Percentiles rank a stretch among this genome's conserved stretches.
These are phyloP conservation scores for Aspergillus asperescens DNA, from an alignment of 495 filamentous ascomycete species.

Conservation along the genomic window DNA sequence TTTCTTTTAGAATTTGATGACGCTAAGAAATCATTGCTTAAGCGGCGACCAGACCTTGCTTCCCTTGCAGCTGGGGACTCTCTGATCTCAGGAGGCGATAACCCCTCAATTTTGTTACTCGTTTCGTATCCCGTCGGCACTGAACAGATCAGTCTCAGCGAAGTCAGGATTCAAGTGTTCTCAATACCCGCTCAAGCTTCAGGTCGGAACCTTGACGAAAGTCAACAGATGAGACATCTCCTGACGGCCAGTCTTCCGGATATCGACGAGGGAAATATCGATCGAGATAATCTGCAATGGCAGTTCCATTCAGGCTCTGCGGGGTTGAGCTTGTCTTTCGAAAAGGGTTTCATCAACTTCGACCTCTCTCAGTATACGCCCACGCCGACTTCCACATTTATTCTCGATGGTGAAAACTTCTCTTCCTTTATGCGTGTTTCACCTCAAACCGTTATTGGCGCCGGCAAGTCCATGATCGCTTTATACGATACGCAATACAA, in stretches of 20 bases:
- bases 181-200: slow-evolving; percentile 29
- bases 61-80: slow-evolving; percentile 36
- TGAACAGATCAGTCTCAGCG: slow-evolving; percentile 25
- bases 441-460: slow-evolving; percentile 41
- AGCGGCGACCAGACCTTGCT: slow-evolving; percentile 39
- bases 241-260: slow-evolving; percentile 35
- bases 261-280: slow-evolving; percentile 24
- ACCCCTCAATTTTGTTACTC: slow-evolving; percentile 38
- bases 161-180: slow-evolving; percentile 42
- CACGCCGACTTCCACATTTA: slow-evolving; percentile 37
- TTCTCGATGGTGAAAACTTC: slow-evolving; percentile 36
- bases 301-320: slow-evolving; percentile 43
- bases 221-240: slow-evolving; percentile 36
- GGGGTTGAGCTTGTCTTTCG: slow-evolving; percentile 40
- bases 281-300: slow-evolving; percentile 32
- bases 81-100: slow-evolving; percentile 21
- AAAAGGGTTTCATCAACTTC: slow-evolving; percentile 39
- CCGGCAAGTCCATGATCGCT: slow-evolving; percentile 42
- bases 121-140: slow-evolving; percentile 36
- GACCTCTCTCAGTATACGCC: slow-evolving; percentile 45
- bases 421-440: slow-evolving; percentile 45
- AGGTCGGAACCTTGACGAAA: slow-evolving; percentile 24
- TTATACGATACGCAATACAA: slow-evolving; percentile 64
- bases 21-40: slow-evolving; percentile 39
- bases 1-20: slow-evolving; percentile 46